A percentile compares a stretch with the other conserved stretches of the same genome.
Evolutionary conservation across 202 grass and related monocot genomes (phyloP).

Genomic region (Panicum virgatum): DNA sequence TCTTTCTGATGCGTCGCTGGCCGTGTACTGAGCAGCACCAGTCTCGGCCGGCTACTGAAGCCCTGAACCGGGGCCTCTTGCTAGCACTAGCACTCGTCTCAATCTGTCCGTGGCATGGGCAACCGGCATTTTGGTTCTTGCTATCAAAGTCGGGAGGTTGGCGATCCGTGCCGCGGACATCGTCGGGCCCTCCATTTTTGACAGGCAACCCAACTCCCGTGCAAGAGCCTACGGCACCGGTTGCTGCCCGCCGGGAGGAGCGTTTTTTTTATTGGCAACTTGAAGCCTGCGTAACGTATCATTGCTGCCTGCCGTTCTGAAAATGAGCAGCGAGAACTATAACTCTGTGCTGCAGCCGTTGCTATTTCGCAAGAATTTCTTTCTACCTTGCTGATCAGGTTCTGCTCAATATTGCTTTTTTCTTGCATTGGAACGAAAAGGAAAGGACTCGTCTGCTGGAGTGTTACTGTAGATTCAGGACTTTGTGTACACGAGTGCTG

Average conservation of each 20-base stretch:
- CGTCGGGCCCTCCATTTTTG: slow-evolving; percentile 5
- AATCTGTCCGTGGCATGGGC: neutral
- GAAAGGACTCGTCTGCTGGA: neutral
- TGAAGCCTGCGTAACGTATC: neutral
- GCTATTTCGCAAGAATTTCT: neutral
- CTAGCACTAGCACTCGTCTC: neutral
- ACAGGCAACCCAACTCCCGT: neutral
- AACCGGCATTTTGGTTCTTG: neutral
- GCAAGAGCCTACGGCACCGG: neutral
- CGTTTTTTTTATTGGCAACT: neutral
- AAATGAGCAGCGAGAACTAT: neutral
- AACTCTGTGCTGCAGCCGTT: neutral
- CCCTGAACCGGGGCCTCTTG: neutral
- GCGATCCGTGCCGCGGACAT: neutral
- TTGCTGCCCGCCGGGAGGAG: neutral
- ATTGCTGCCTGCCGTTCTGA: neutral
- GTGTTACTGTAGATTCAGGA: neutral
- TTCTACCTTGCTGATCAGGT: neutral
- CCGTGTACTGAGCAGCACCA: neutral
- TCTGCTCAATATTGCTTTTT: neutral
- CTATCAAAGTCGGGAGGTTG: neutral
- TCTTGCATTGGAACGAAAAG: neutral
- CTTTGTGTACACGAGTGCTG: neutral
- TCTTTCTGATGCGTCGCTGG: neutral
- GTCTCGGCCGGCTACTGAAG: too few relatives aligned